phyloP scores from a whole-genome alignment of 1,139 yeast species.

The Nakaseomyces sp. region DNA sequence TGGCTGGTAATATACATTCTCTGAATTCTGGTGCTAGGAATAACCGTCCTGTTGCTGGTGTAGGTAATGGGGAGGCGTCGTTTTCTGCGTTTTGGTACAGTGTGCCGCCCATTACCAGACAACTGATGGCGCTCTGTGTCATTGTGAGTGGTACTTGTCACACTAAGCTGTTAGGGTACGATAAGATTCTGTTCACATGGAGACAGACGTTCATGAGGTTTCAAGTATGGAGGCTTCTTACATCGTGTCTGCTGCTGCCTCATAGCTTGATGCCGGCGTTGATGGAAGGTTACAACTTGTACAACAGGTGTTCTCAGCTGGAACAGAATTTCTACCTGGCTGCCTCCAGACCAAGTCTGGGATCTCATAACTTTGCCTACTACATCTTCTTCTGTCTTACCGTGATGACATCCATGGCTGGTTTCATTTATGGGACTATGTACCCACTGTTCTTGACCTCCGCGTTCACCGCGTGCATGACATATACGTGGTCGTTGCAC shows the following conservation, averaged over 20 bases:
- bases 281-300: constrained; percentile 24
- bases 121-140: constrained; percentile 9
- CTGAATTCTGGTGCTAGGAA: neutral
- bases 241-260: constrained; percentile 22
- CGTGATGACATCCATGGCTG: constrained; percentile 12
- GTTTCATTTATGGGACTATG: constrained; percentile 13
- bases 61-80: neutral
- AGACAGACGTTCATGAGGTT: constrained; percentile 12
- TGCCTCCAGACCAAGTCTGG: constrained; percentile 9
- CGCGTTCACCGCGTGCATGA: constrained; percentile 23
- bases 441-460: constrained; percentile 15
- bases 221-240: constrained; percentile 26
- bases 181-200: constrained; percentile 14
- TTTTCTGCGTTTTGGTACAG: constrained; percentile 10
- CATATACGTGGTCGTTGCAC: constrained; percentile 29
- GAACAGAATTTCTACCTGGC: constrained; percentile 13
- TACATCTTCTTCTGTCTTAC: constrained; percentile 21
- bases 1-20: constrained; percentile 2
- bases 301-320: constrained; percentile 22
- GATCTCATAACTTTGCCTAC: constrained; percentile 22
- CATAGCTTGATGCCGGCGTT: constrained; percentile 22
- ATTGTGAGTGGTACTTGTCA: constrained; percentile 4
- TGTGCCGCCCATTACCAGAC: constrained; percentile 21
- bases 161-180: constrained; percentile 8
- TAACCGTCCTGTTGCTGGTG: neutral